Evolutionary conservation across 495 filamentous ascomycete species (phyloP).

Genomic region (Stereocaulon alpinum): DNA sequence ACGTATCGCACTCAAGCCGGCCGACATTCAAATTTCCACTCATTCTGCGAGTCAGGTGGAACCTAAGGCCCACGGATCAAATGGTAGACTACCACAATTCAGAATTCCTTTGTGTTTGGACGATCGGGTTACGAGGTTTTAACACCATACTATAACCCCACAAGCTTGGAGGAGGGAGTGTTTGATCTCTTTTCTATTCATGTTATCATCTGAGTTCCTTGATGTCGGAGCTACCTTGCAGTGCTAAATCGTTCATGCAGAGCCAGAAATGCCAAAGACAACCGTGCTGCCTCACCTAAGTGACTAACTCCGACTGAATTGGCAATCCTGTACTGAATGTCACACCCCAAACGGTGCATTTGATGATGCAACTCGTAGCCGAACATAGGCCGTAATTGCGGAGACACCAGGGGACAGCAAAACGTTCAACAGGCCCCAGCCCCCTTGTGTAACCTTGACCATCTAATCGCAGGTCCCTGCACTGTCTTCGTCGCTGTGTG

Average conservation of each 20-base stretch:
- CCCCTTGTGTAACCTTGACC: too few species aligned
- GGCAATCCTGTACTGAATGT: too few species aligned
- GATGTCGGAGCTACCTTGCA: not conserved
- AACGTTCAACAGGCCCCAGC: too few species aligned
- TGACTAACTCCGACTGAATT: too few species aligned
- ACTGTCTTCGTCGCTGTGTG: too few species aligned
- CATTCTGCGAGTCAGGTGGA: not conserved
- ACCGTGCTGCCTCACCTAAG: not conserved
- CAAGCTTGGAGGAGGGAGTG: not conserved
- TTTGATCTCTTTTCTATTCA: slow-evolving; percentile 3
- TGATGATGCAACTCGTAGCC: too few species aligned
- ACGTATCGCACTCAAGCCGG: not conserved
- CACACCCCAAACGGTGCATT: too few species aligned
- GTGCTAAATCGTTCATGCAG: slow-evolving; percentile 1
- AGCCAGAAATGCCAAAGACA: not conserved
- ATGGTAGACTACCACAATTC: not conserved
- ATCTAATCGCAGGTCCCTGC: too few species aligned
- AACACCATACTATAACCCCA: not conserved
- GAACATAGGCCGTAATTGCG: too few species aligned
- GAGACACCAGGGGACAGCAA: too few species aligned
- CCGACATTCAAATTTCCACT: not conserved
- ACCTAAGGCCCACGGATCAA: not conserved
- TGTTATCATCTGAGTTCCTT: not conserved
- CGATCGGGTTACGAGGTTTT: not conserved
- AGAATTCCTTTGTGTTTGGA: not conserved